Percentiles rank a stretch among this genome's conserved stretches.
These are phyloP conservation scores for Yamadazyma paraphyllophila DNA, from an alignment of 805 yeast species.

Conservation along the genomic window DNA sequence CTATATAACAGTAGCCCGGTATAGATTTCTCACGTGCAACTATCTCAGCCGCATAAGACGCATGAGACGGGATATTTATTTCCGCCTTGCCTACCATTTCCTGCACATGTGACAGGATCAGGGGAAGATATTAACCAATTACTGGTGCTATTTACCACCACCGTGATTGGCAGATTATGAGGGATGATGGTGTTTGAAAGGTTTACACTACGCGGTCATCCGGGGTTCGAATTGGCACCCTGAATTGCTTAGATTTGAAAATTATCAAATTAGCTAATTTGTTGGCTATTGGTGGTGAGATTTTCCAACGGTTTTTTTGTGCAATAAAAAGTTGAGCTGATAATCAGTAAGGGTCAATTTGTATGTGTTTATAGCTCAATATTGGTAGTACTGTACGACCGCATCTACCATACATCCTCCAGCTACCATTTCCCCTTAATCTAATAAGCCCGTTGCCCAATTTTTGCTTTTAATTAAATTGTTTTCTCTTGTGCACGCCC, in stretches of 20 bases:
- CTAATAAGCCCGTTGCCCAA: too few species aligned
- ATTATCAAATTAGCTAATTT: background rate
- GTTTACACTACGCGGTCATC: too few species aligned
- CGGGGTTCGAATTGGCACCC: too few species aligned
- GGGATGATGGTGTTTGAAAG: background rate
- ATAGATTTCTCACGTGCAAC: background rate
- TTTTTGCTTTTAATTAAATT: too few species aligned
- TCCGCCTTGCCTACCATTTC: background rate
- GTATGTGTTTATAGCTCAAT: too few species aligned
- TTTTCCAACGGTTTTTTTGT: background rate
- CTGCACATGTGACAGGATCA: background rate
- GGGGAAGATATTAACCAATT: background rate
- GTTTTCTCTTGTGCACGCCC: background rate
- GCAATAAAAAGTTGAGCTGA: background rate
- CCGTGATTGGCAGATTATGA: background rate
- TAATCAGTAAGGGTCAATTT: too few species aligned
- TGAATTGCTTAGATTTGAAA: background rate
- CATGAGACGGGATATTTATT: too few species aligned
- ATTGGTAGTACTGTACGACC: too few species aligned
- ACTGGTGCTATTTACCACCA: background rate
- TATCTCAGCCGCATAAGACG: background rate
- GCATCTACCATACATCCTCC: too few species aligned
- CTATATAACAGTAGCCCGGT: too few species aligned
- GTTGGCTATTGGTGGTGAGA: background rate
- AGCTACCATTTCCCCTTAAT: too few species aligned